phyloP scores from a whole-genome alignment of 306 rosid species.

The Macrotyloma uniflorum region DNA sequence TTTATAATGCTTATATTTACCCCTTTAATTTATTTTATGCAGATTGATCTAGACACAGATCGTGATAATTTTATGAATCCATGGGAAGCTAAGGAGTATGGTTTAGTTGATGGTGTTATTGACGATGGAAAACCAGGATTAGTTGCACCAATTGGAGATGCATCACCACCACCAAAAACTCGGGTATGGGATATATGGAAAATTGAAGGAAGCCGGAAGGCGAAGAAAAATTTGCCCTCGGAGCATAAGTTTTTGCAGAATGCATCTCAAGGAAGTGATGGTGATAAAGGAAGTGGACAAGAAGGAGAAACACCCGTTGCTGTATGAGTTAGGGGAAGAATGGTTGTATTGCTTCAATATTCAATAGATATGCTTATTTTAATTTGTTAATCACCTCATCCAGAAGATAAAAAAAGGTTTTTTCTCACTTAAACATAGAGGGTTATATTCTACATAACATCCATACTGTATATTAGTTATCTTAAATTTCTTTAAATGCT shows the following conservation, averaged over 20 bases:
- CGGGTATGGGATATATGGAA: slow-evolving; percentile 64
- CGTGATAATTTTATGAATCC: slow-evolving; percentile 94
- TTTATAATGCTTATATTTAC: not conserved
- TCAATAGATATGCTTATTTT: slow-evolving; percentile 1
- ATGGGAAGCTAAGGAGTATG: slow-evolving; percentile 95
- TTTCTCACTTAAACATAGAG: slow-evolving; percentile 23
- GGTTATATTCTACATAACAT: slow-evolving; percentile 31
- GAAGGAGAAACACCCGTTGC: slow-evolving; percentile 61
- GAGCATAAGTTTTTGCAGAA: slow-evolving; percentile 57
- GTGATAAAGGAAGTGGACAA: slow-evolving; percentile 46
- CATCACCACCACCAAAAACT: slow-evolving; percentile 76
- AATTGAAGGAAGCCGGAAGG: slow-evolving; percentile 60
- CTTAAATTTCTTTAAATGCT: slow-evolving; percentile 11
- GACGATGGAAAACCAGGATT: slow-evolving; percentile 96
- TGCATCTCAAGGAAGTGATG: slow-evolving; percentile 42
- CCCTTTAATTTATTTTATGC: slow-evolving; percentile 26
- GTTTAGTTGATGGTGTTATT: slow-evolving; percentile 77
- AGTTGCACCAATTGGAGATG: slow-evolving; percentile 76
- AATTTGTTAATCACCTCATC: not conserved
- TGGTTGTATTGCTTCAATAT: slow-evolving; percentile 19
- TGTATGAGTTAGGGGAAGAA: slow-evolving; percentile 45
- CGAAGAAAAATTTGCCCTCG: slow-evolving; percentile 68
- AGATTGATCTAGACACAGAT: slow-evolving; percentile 81
- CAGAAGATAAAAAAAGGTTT: slow-evolving; percentile 26
- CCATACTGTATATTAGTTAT: slow-evolving; percentile 41